These are phyloP conservation scores for Chaetothyriales sp. DNA, from an alignment of 2,329 filamentous ascomycete species.

Conservation along the genomic window DNA sequence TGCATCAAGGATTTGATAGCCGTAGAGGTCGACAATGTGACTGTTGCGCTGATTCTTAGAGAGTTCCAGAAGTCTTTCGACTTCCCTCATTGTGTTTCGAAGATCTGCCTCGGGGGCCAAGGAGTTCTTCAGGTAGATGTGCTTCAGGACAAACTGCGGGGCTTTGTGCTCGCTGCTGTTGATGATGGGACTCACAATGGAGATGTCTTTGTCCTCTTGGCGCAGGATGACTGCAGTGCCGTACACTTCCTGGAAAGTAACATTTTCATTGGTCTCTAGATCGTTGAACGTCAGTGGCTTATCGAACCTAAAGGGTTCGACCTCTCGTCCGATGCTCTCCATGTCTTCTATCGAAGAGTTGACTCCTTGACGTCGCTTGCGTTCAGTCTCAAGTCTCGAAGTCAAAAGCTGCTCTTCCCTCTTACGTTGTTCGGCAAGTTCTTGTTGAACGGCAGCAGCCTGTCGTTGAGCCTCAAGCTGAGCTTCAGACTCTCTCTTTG, in stretches of 20 bases:
- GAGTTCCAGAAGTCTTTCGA: slow-evolving; percentile 64
- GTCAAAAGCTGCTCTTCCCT: slow-evolving; percentile 10
- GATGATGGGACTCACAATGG: slow-evolving; percentile 56
- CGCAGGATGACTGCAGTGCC: slow-evolving; percentile 53
- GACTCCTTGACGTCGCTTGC: slow-evolving; percentile 7
- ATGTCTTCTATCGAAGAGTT: slow-evolving; percentile 1
- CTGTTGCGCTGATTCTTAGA: slow-evolving; percentile 63
- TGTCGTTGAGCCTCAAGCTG: slow-evolving; percentile 9
- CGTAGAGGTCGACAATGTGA: slow-evolving; percentile 65
- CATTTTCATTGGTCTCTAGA: slow-evolving; percentile 42
- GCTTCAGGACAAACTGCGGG: slow-evolving; percentile 58
- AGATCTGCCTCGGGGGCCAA: slow-evolving; percentile 49
- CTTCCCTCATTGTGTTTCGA: slow-evolving; percentile 60
- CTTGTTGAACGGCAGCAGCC: slow-evolving; percentile 8
- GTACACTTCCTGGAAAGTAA: slow-evolving; percentile 56
- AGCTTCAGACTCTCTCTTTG: slow-evolving; percentile 6
- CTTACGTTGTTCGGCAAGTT: slow-evolving; percentile 12
- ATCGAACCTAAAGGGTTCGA: slow-evolving; percentile 28
- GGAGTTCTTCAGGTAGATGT: slow-evolving; percentile 46
- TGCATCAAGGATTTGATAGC: slow-evolving; percentile 59
- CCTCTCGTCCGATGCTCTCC: not conserved
- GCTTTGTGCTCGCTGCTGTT: slow-evolving; percentile 43
- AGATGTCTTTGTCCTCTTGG: slow-evolving; percentile 52
- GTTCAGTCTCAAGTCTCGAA: slow-evolving; percentile 13
- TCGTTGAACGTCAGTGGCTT: slow-evolving; percentile 44